phyloP scores from a whole-genome alignment of 257 asterid species.

The Solanum arcanum region DNA sequence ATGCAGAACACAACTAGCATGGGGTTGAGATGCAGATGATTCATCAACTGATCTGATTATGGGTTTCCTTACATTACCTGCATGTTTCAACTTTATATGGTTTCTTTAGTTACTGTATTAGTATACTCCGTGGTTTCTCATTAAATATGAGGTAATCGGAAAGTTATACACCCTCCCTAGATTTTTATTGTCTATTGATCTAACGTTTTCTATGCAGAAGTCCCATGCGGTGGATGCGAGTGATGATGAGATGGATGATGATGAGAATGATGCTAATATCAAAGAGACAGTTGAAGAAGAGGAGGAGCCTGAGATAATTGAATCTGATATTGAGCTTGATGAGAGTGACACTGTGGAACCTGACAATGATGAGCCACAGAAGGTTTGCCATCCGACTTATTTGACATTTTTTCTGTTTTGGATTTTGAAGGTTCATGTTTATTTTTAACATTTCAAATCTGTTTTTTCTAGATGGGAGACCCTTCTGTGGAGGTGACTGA shows the following conservation, averaged over 20 bases:
- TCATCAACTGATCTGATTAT: neutral
- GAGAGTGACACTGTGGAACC: constrained; percentile 74
- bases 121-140: neutral
- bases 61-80: neutral
- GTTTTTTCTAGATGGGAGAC: constrained; percentile 71
- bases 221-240: constrained; percentile 47
- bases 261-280: constrained; percentile 21
- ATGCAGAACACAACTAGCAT: no score
- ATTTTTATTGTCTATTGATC: neutral
- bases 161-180: neutral
- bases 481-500: constrained; percentile 76
- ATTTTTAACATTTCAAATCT: neutral
- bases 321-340: constrained; percentile 88
- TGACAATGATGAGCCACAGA: constrained; percentile 78
- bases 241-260: constrained; percentile 65
- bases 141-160: neutral
- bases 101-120: neutral
- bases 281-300: constrained; percentile 31
- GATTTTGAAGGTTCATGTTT: neutral
- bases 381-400: constrained; percentile 23
- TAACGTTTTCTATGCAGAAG: constrained; percentile 26
- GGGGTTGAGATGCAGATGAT: no score
- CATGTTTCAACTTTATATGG: neutral
- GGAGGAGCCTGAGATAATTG: constrained; percentile 80
- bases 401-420: neutral